Conservation (phyloP, 192 early-diverging fungal species). For the Chytriomyces sp. region DNA sequence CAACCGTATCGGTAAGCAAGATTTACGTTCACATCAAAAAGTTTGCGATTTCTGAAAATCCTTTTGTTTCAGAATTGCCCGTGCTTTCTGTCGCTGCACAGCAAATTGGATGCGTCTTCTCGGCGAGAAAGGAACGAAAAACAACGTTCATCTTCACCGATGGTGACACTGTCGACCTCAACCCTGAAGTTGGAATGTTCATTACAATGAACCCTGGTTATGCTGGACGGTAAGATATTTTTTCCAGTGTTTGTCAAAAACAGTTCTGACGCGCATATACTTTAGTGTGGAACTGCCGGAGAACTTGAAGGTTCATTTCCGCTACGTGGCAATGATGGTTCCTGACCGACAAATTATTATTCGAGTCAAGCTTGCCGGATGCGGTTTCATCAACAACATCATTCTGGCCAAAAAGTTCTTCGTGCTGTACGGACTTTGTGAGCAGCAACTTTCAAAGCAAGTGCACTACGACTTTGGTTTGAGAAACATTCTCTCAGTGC, state of each 20-base stretch:
- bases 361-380: slow-evolving; percentile 68
- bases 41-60: too few relatives aligned
- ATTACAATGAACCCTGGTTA: slow-evolving; percentile 76
- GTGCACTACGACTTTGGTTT: slow-evolving; percentile 73
- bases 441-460: slow-evolving; percentile 70
- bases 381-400: slow-evolving; percentile 71
- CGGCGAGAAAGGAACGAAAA: slow-evolving; percentile 66
- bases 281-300: slow-evolving; percentile 67
- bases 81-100: slow-evolving; percentile 70
- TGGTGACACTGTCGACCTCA: slow-evolving; percentile 70
- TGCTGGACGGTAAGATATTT: slow-evolving; percentile 51
- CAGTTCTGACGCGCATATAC: not conserved
- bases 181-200: slow-evolving; percentile 72
- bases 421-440: slow-evolving; percentile 67
- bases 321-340: slow-evolving; percentile 75
- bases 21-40: not conserved
- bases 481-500: slow-evolving; percentile 66
- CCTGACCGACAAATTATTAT: slow-evolving; percentile 73
- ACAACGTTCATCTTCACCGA: slow-evolving; percentile 68
- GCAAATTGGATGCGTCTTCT: slow-evolving; percentile 68
- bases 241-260: not conserved
- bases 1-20: slow-evolving; percentile 56
- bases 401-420: slow-evolving; percentile 72
- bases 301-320: slow-evolving; percentile 70
- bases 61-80: slow-evolving; percentile 50